Evolutionary conservation across 2,329 filamentous ascomycete species (phyloP), one percentile per base, ranked within the genome.

Genomic region (Ascochyta pisi): DNA sequence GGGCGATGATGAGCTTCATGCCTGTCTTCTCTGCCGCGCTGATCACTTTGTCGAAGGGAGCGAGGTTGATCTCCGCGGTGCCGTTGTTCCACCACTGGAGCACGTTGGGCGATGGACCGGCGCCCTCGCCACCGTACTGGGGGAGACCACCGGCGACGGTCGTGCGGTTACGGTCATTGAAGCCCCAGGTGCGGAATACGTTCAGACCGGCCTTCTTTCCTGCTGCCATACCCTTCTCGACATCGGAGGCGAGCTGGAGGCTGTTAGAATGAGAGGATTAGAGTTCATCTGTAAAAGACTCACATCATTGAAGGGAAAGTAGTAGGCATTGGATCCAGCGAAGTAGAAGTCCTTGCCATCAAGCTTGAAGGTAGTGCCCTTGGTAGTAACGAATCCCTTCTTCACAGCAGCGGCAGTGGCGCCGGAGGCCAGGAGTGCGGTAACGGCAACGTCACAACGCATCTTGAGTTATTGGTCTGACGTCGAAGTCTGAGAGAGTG

Each of bases 171-270:
- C 81, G 82, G 68, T 85, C 83, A 63, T 84, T 83, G 76, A 84
- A 85, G 15, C 81, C 82, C 83, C 83, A 85, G 8, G 82, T 84
- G 24, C 83, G 79, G 65, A 85, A 79, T 5, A 85, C 82, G 45
- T 77, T 82, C 19, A 84, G 69, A 3, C 81, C 81, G 8, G 81
- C 81, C 5, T 78, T 73, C 58, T 79, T 78, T 6, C 78, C 81
- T 19, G 79, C 81, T 6, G 62, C 71, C 49, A 83, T 67, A 22
- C 81, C 81, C 31, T 75, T 74, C 33, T 80, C 77, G 41, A 81
- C 76, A 61, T 84, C 81, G 3, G 76, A 68, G 67, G 81, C 75
- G 62, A 79, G 78, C 80, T 83, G 47, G 4, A 37, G 4, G 10
- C 22, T 13, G 45, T 65, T 33, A 62, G 33, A 37, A 7, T 13